phyloP scores from a whole-genome alignment of 495 filamentous ascomycete genomes.

The Evernia prunastri region DNA sequence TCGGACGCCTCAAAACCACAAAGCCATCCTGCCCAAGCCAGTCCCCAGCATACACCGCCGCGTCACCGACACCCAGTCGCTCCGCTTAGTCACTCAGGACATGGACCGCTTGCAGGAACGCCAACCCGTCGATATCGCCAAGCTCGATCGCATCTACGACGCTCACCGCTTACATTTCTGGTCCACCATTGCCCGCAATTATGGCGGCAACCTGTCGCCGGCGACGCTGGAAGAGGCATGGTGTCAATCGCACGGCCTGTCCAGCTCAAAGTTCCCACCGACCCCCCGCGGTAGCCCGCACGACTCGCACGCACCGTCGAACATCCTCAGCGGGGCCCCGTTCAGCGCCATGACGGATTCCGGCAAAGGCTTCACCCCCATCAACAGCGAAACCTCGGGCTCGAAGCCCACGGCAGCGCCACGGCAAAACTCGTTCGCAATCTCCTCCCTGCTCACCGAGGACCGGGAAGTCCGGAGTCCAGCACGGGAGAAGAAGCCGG shows the following conservation, averaged over 20 bases:
- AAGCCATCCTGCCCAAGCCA: constrained; percentile 57
- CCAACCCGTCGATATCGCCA: constrained; percentile 53
- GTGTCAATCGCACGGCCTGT: constrained; percentile 27
- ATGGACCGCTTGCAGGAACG: constrained; percentile 38
- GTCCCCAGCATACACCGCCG: constrained; percentile 36
- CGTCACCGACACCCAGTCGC: constrained; percentile 23
- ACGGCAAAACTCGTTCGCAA: constrained; percentile 11
- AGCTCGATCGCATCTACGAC: constrained; percentile 62
- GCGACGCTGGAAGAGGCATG: constrained; percentile 62
- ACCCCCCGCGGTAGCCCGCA: constrained; percentile 26
- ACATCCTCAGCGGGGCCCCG: constrained; percentile 8
- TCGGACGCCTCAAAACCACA: constrained; percentile 32
- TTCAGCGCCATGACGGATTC: constrained; percentile 21
- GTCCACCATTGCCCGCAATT: constrained; percentile 62
- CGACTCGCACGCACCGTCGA: neutral
- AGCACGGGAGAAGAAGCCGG: constrained; percentile 11
- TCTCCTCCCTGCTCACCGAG: constrained; percentile 24
- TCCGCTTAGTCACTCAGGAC: constrained; percentile 42
- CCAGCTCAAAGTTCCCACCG: constrained; percentile 20
- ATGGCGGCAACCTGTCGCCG: constrained; percentile 57
- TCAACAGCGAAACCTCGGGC: constrained; percentile 11
- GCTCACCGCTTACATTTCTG: constrained; percentile 65
- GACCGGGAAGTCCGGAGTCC: constrained; percentile 26
- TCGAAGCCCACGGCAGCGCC: constrained; percentile 7
- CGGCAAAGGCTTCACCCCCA: constrained; percentile 21